Evolutionary conservation across 495 filamentous ascomycete species (phyloP), one percentile per base, ranked within the genome.

Genomic region (Xylaria castorea): DNA sequence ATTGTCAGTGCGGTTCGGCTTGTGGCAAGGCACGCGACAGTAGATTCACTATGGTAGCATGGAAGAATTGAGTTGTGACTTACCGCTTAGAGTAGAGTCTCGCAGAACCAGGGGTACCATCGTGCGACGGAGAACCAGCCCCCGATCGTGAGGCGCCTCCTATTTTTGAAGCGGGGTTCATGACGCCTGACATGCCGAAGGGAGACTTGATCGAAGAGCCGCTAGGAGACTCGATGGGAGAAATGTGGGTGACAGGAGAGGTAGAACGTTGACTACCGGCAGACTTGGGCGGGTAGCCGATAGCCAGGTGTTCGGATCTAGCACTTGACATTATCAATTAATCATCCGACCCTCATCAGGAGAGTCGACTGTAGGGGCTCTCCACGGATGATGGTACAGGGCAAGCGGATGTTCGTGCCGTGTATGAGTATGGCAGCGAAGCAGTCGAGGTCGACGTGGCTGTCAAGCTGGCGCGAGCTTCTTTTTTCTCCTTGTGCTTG

Each of bases 51-150:
- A 14, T 32, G 53, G 27, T 66, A 66, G 83, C 91, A 79, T 20
- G 27, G 20, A 46, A 34, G 44, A 38, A 3, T 57, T 1, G 46
- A 40, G 60, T 57, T 66, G 38, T 46, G 42, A 30, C 70, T 72
- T 89, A 98, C 96, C 96, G 90, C 85, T 98, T 98, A 66, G 95
- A 93, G 82, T 92, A 99, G 60, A 98, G 83, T 76, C 87, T 85
- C 74, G 84, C 86, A 50, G 87, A 92, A 81, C 83, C 89, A 81
- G 81, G 92, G 90, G 86, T 80, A 72, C 58, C 58, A 22, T 98
- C 97, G 84, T 97, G 95, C 81, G 95, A 97, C 76, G 96, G 96
- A 87, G 96, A 99, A 82, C 95, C 96, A 87, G 94, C 91, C 86
- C 95, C 95, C 74, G 95, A 89, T 82, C 97, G 91, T 77, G 91